These are phyloP conservation scores for Astragalus glycyphyllos DNA, from an alignment of 306 rosid genomes.

Conservation along the genomic window DNA sequence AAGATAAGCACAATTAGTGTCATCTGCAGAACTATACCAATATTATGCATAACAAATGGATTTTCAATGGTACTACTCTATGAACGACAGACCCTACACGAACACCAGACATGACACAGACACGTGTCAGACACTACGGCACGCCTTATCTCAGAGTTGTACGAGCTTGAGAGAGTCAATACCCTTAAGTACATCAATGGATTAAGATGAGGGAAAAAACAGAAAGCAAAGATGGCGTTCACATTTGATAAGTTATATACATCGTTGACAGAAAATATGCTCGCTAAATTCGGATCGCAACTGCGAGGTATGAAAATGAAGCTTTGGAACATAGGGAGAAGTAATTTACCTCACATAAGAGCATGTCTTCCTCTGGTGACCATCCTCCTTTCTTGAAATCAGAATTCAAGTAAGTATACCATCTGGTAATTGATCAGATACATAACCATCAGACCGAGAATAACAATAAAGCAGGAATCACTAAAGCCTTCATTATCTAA, in stretches of 20 bases:
- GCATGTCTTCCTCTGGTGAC: slow-evolving; percentile 97
- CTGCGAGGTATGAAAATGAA: slow-evolving; percentile 7
- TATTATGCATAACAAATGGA: slow-evolving; percentile 12
- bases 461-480: slow-evolving; percentile 25
- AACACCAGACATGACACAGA: no score
- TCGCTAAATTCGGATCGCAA: slow-evolving; percentile 34
- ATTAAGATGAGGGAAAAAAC: slow-evolving; percentile 16
- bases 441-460: slow-evolving; percentile 44
- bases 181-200: slow-evolving; percentile 27
- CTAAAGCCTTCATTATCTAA: slow-evolving; percentile 15
- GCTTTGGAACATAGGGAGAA: slow-evolving; percentile 27
- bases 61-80: slow-evolving; percentile 29
- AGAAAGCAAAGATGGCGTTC: slow-evolving; percentile 18
- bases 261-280: slow-evolving; percentile 11
- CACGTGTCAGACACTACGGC: no score
- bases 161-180: not conserved
- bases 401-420: slow-evolving; percentile 99
- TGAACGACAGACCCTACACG: no score
- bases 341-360: slow-evolving; percentile 86
- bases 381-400: slow-evolving; percentile 99
- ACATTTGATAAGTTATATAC: slow-evolving; percentile 15
- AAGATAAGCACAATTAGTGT: not conserved
- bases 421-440: slow-evolving; percentile 58
- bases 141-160: no score
- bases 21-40: slow-evolving; percentile 19